Base-by-base conservation (phyloP, 345 rosid species). In the Lepidium didymum region DNA sequence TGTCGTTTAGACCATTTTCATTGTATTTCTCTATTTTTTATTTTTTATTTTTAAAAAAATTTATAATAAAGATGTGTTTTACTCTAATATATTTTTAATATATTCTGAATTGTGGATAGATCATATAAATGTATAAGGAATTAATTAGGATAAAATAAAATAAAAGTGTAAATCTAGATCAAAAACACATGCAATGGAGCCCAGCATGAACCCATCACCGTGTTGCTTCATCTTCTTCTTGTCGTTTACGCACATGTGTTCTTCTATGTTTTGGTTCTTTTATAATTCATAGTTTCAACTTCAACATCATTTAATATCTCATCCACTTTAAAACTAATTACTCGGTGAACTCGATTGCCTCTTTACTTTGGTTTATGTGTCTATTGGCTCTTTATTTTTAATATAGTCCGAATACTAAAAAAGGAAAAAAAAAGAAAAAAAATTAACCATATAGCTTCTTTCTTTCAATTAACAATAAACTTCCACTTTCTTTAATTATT, bases 171-270 rank as follows among this genome's bases (percentile, higher is more conserved):
- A 71, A 62, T 71, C 69, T 71, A 2, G 50, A 62, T 71, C 75
- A 44, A n/a, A 35, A 36, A 53, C 69, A 71, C 75, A 71, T 71
- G 75, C 41, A 11, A 71, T 62, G 75, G 75, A 71, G 75, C 63
- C 65, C 65, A 56, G 1, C 16, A 16, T 10, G 7, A 62, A 56
- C 12, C 47, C 61, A 53, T 41, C 34, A 46, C 57, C 56, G 35
- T 35, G 64, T 5, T 68, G 40, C 52, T 18, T 18, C 55, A 60
- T 50, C 58, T 52, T 43, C 29, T 46, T 45, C 2, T 51, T 52
- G 69, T 54, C 75, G 63, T 71, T 54, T 21, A 43, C 56, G 69
- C 69, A 71, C 75, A 71, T 71, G 75, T 44, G n/a, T n/a, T n/a
- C n/a, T 46, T 34, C 34, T 45, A 44, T 54, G 69, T 62, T 62